A percentile compares a stretch with the other conserved stretches of the same genome.
These are phyloP conservation scores for Mortierella hygrophila DNA, from an alignment of 192 early-diverging fungal genomes.

Conservation along the genomic window DNA sequence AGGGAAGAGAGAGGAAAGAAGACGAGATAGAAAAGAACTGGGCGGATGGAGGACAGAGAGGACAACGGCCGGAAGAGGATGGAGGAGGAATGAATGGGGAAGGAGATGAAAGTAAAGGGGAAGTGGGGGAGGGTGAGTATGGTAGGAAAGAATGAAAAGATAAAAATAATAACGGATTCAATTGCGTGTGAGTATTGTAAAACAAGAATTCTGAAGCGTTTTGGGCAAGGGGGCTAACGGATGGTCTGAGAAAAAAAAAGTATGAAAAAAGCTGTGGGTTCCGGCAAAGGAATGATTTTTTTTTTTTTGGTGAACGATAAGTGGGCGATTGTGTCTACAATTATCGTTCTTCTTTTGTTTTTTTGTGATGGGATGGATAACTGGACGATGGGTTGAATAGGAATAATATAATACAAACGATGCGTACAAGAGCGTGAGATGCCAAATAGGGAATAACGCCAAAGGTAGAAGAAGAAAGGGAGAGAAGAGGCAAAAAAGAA, in stretches of 20 bases:
- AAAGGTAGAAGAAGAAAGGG: not conserved
- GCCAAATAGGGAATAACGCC: constrained; percentile 11
- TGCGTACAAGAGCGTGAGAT: not conserved
- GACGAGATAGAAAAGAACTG: constrained; percentile 3
- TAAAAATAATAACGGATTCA: not conserved
- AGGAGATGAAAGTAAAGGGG: not conserved
- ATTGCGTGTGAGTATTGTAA: not conserved
- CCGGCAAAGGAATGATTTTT: not conserved
- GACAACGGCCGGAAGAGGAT: not conserved
- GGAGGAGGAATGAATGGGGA: no score
- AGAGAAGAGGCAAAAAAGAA: not conserved
- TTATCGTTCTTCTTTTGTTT: not conserved
- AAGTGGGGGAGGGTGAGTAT: no score
- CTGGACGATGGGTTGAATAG: not conserved
- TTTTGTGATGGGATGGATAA: constrained; percentile 12
- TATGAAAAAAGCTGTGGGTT: constrained; percentile 11
- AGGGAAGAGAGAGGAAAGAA: not conserved
- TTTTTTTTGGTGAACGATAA: not conserved
- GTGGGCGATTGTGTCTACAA: constrained; percentile 3
- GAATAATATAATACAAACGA: not conserved
- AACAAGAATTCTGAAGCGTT: not conserved
- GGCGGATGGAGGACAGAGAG: not conserved
- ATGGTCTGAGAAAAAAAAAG: not conserved
- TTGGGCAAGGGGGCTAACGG: not conserved
- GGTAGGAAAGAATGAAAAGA: not conserved